Percentiles rank a stretch among this genome's conserved stretches.
Evolutionary conservation across 1,284 basidiomycete genomes (phyloP).

Genomic region (Ustilago crameri): DNA sequence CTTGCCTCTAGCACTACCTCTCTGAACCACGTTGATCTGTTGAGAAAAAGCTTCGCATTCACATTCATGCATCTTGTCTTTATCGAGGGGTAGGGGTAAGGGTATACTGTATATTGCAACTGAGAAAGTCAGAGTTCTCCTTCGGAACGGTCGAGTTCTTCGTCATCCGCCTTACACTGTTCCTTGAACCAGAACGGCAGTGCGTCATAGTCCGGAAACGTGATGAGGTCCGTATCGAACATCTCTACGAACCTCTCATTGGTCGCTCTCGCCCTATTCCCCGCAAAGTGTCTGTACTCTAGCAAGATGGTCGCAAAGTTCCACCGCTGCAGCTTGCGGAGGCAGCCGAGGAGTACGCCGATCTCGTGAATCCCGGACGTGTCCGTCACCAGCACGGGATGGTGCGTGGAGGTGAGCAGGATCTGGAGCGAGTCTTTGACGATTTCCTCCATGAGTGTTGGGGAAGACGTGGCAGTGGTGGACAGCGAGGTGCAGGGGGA

Average conservation of each 20-base stretch:
- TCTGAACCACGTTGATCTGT: background rate
- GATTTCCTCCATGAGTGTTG: slow-evolving; percentile 48
- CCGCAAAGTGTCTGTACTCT: slow-evolving; percentile 65
- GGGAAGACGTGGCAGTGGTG: slow-evolving; percentile 25
- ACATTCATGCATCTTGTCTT: background rate
- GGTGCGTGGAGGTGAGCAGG: slow-evolving; percentile 47
- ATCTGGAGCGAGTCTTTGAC: slow-evolving; percentile 62
- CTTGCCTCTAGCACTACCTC: slow-evolving; percentile 22
- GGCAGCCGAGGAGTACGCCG: slow-evolving; percentile 60
- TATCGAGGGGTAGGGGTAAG: background rate
- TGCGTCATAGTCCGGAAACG: slow-evolving; percentile 44
- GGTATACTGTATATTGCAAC: slow-evolving; percentile 9
- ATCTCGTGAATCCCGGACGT: slow-evolving; percentile 63
- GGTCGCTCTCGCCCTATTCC: slow-evolving; percentile 51
- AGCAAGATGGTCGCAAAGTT: slow-evolving; percentile 65
- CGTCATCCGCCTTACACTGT: slow-evolving; percentile 45
- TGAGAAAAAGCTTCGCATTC: slow-evolving; percentile 1
- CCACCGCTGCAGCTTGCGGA: slow-evolving; percentile 63
- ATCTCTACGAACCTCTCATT: slow-evolving; percentile 67
- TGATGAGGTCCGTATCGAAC: slow-evolving; percentile 65
- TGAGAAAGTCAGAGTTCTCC: background rate
- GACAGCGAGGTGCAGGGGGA: background rate
- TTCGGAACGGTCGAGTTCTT: slow-evolving; percentile 32
- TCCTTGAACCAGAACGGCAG: slow-evolving; percentile 59
- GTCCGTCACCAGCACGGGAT: slow-evolving; percentile 63